Percentiles rank a stretch among this genome's conserved stretches.
These are phyloP conservation scores for Podospora fimiseda DNA, from an alignment of 495 filamentous ascomycete genomes.

Conservation along the genomic window DNA sequence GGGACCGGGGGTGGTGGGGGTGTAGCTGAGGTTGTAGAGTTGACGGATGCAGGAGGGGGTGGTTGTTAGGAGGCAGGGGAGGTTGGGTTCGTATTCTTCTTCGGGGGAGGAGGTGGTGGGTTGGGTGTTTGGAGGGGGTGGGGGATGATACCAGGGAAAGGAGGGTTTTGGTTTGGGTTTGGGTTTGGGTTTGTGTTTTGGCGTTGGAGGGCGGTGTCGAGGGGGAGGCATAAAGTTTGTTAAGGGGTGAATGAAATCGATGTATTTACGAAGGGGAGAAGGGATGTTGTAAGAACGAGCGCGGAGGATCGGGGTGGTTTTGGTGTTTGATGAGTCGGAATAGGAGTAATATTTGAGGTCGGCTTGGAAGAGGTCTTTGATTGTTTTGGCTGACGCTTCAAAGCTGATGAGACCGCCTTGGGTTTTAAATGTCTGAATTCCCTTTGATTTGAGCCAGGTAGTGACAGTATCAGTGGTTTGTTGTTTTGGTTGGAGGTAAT, in stretches of 20 bases:
- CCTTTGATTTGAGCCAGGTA: slow-evolving; percentile 30
- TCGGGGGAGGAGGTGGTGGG: background rate
- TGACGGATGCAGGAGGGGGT: slow-evolving; percentile 32
- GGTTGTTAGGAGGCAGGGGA: slow-evolving; percentile 24
- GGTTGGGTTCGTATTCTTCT: slow-evolving; percentile 18
- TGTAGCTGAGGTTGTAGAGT: slow-evolving; percentile 38
- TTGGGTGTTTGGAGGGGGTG: background rate
- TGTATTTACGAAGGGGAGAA: slow-evolving; percentile 29
- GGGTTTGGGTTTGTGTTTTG: slow-evolving; percentile 3
- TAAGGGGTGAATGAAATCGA: slow-evolving; percentile 39
- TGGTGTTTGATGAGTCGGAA: slow-evolving; percentile 9
- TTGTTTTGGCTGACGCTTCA: slow-evolving; percentile 24
- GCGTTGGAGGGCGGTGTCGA: background rate
- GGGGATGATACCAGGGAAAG: background rate
- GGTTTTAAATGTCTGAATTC: slow-evolving; percentile 20
- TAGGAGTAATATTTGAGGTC: slow-evolving; percentile 32
- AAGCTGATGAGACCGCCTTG: slow-evolving; percentile 30
- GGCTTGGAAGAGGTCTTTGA: slow-evolving; percentile 34
- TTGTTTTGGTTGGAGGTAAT: slow-evolving; percentile 22
- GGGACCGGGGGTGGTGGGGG: slow-evolving; percentile 12
- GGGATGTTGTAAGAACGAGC: slow-evolving; percentile 45
- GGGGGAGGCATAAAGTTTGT: slow-evolving; percentile 38
- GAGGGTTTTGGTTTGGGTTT: slow-evolving; percentile 1
- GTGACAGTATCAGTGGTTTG: slow-evolving; percentile 19
- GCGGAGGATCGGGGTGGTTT: slow-evolving; percentile 19